Percentiles rank a stretch among this genome's conserved stretches.
phyloP scores from a whole-genome alignment of 2,329 filamentous ascomycete species.

The Arthrobotrys conoides region DNA sequence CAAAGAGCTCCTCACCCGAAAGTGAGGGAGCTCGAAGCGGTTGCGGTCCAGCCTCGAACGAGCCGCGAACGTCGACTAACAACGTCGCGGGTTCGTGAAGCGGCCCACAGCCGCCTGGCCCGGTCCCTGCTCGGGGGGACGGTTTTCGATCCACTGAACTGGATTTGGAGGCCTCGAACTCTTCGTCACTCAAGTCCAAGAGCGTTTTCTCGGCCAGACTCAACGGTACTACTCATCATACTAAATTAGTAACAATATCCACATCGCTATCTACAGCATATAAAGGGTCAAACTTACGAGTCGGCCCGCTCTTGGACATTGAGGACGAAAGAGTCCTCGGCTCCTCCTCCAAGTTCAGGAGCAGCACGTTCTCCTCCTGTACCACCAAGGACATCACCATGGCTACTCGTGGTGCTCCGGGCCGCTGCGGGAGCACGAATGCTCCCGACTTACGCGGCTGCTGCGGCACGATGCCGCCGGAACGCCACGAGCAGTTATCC shows the following conservation, averaged over 20 bases:
- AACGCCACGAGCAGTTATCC: constrained; percentile 29
- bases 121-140: neutral
- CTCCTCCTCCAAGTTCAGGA: constrained; percentile 18
- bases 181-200: constrained; percentile 33
- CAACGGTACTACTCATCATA: neutral
- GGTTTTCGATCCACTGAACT: neutral
- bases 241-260: neutral
- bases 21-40: constrained; percentile 3
- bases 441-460: constrained; percentile 2
- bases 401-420: neutral
- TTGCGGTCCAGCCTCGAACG: constrained; percentile 10
- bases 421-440: constrained; percentile 12
- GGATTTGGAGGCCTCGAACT: neutral
- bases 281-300: constrained; percentile 11
- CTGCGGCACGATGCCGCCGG: constrained; percentile 20
- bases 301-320: constrained; percentile 12
- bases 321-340: constrained; percentile 1
- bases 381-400: neutral
- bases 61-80: constrained; percentile 21
- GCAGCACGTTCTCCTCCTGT: neutral
- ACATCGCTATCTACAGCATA: neutral
- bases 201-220: constrained; percentile 16
- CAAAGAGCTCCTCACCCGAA: constrained; percentile 5
- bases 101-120: constrained; percentile 4
- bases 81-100: constrained; percentile 8